Conservation (phyloP, 495 filamentous ascomycete species). For the Rostrohypoxylon terebratum region DNA sequence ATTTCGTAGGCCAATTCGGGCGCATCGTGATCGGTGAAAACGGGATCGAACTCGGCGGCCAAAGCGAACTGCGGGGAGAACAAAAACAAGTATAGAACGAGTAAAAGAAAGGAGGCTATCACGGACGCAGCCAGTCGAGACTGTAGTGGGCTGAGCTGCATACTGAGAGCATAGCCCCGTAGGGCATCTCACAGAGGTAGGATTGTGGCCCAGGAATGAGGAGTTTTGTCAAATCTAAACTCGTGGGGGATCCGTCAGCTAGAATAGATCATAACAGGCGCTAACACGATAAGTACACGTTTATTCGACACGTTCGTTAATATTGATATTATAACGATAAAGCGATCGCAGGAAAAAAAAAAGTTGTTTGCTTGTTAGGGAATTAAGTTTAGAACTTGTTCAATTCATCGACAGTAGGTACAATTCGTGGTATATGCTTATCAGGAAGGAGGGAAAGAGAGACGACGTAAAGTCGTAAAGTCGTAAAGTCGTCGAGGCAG, state of each 20-base stretch:
- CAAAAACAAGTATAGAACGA: conserved; percentile 67
- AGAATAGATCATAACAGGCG: conserved; percentile 35
- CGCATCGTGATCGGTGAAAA: conserved; percentile 48
- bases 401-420: not conserved
- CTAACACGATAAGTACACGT: conserved; percentile 13
- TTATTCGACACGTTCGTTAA: conserved; percentile 26
- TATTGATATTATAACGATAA: conserved; percentile 5
- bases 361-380: not conserved
- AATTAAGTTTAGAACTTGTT: not conserved
- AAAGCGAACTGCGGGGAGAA: conserved; percentile 68
- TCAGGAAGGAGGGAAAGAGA: conserved; percentile 21
- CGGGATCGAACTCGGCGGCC: conserved; percentile 62
- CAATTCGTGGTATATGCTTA: conserved; percentile 22
- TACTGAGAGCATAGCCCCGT: conserved; percentile 57
- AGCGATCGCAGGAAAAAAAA: not conserved
- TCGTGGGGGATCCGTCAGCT: conserved; percentile 24
- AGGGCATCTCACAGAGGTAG: conserved; percentile 44
- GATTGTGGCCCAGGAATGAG: conserved; percentile 27
- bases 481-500: conserved; percentile 25
- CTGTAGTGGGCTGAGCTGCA: conserved; percentile 75
- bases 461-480: conserved; percentile 30
- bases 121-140: conserved; percentile 75
- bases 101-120: conserved; percentile 65
- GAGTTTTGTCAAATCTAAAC: conserved; percentile 9
- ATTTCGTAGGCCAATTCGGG: conserved; percentile 44